Conservation (phyloP, 129 eudicot genomes). For the Escallonia herrerae region DNA sequence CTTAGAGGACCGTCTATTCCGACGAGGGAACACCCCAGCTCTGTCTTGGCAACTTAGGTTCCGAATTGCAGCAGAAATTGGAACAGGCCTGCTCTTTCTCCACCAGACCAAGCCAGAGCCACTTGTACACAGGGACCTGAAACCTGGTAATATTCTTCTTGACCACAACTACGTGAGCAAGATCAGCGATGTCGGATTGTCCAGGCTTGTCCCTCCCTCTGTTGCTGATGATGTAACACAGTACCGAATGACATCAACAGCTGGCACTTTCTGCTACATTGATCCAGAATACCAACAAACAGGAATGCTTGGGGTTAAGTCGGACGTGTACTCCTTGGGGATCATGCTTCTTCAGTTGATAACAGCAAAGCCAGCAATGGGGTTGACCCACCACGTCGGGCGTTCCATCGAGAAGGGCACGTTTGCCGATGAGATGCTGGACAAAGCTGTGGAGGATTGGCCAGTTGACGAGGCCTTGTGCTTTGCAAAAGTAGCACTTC, state of each 20-base stretch:
- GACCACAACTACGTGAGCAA: conserved; percentile 65
- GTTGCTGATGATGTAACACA: conserved; percentile 58
- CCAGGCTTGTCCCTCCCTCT: conserved; percentile 63
- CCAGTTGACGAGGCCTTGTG: conserved; percentile 51
- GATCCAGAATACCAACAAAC: conserved; percentile 86
- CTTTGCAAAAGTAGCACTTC: conserved; percentile 48
- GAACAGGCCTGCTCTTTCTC: conserved; percentile 54
- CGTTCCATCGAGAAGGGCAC: conserved; percentile 36
- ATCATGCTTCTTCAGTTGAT: conserved; percentile 51
- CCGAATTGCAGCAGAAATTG: conserved; percentile 62
- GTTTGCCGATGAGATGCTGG: conserved; percentile 36
- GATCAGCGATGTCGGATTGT: conserved; percentile 70
- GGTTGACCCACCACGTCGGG: conserved; percentile 40
- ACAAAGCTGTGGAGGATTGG: conserved; percentile 54
- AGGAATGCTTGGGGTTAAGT: conserved; percentile 77
- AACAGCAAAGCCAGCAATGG: conserved; percentile 62
- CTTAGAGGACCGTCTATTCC: conserved; percentile 56
- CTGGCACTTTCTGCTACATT: conserved; percentile 69
- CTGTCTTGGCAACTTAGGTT: conserved; percentile 67
- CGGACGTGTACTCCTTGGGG: conserved; percentile 68
- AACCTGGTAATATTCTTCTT: conserved; percentile 65
- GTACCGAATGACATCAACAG: conserved; percentile 63
- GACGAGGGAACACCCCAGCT: conserved; percentile 41
- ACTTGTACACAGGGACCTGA: conserved; percentile 71
- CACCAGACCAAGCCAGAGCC: conserved; percentile 84